Evolutionary conservation across 306 rosid species (phyloP), one percentile per base, ranked within the genome.

Genomic region (Inga laurina): DNA sequence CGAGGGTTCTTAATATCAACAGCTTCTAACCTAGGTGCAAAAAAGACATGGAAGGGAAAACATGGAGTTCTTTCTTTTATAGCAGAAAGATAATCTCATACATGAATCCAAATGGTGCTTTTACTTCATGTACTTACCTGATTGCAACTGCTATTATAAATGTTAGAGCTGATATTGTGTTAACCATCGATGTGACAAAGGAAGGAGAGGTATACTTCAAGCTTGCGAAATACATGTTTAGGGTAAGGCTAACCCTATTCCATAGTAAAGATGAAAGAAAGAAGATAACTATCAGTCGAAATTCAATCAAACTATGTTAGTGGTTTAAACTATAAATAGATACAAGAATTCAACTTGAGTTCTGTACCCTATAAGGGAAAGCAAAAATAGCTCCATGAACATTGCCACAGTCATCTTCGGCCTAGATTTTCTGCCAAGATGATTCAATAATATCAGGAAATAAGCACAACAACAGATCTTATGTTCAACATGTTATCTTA

Each of bases 121-220:
- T 43, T 19, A 66, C 1, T 84, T 52, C 35, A 76, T 18, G 41
- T 22, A 34, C 82, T 57, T 34, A 87, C 88, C 89, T 62, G 51
- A 85, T n/a, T 71, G 21, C 87, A 76, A 85, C 81, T 24, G 86
- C 90, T 27, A 86, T 34, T 27, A 86, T 71, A 65, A 90, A 90
- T 48, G 91, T 88, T 64, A 90, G 41, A 54, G 88, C 84, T 48
- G 89, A 67, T 51, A 86, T 18, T 61, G 74, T 77, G 57, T 87
- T 88, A n/a, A 69, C 14, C 68, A 90, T 75, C 7, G 92, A 87
- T 67, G 89, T 62, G 49, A 71, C 90, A 76, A 89, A 89, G 80
- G 89, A 80, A 54, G 90, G 81, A 83, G 86, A 80, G 27, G 87
- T 87, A 56, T 84, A 84, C 37, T 75, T 81, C 83, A 87, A 56